Percentiles rank a stretch among this genome's conserved stretches.
Evolutionary conservation across 306 rosid species (phyloP).

Genomic region (Acmispon strigosus): DNA sequence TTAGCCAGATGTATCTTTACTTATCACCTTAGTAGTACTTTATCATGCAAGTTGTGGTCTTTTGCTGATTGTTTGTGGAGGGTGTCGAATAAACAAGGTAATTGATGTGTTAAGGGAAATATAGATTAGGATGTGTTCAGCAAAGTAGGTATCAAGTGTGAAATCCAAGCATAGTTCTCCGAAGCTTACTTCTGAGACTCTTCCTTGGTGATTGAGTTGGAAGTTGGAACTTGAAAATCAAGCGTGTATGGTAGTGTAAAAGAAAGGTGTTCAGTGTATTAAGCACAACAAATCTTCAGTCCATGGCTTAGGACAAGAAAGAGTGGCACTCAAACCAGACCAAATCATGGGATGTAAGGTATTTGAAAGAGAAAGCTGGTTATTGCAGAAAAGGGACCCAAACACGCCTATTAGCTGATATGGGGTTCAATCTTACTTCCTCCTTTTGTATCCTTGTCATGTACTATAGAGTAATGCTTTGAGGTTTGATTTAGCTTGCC

Average conservation of each 20-base stretch:
- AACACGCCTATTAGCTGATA: constrained; percentile 25
- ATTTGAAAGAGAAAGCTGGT: constrained; percentile 25
- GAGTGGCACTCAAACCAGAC: constrained; percentile 30
- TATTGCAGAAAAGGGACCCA: constrained; percentile 18
- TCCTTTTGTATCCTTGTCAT: constrained; percentile 35
- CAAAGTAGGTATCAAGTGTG: neutral
- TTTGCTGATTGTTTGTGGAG: constrained; percentile 1
- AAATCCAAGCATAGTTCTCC: neutral
- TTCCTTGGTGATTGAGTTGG: constrained; percentile 24
- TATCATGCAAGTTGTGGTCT: constrained; percentile 7
- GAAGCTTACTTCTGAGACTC: neutral
- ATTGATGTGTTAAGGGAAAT: neutral
- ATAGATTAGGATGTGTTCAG: neutral
- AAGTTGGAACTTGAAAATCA: constrained; percentile 14
- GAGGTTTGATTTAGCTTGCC: constrained; percentile 10
- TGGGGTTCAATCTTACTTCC: constrained; percentile 36
- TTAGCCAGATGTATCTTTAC: neutral
- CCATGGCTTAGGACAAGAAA: constrained; percentile 28
- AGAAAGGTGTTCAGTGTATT: constrained; percentile 6
- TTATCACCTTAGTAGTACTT: neutral
- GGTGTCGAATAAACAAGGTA: constrained; percentile 31
- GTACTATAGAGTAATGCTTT: constrained; percentile 3
- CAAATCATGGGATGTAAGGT: constrained; percentile 28
- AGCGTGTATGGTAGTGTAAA: constrained; percentile 15
- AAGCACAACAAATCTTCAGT: constrained; percentile 34